phyloP scores from a whole-genome alignment of 31 red algal genomes.

The Odonthalia washingtoniensis region DNA sequence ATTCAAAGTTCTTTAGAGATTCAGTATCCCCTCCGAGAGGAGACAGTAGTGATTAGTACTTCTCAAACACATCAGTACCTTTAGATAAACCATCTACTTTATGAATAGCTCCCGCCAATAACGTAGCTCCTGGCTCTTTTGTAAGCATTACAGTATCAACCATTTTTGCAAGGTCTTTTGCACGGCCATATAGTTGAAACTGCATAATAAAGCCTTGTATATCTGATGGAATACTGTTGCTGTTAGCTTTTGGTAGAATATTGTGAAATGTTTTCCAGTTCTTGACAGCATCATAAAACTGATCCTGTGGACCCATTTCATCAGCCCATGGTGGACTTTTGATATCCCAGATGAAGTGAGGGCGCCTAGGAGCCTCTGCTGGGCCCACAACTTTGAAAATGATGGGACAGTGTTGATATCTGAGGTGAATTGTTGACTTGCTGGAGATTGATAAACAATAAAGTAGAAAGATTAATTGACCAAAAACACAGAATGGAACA shows the following conservation, averaged over 20 bases:
- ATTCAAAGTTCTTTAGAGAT: too few relatives aligned
- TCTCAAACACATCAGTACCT: neutral
- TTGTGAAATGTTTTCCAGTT: slow-evolving; percentile 19
- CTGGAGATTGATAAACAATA: too few relatives aligned
- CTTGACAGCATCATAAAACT: neutral
- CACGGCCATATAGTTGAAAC: slow-evolving; percentile 2
- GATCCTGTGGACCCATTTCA: neutral
- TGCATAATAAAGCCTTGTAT: slow-evolving; percentile 1
- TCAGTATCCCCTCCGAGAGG: slow-evolving; percentile 1
- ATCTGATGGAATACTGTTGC: slow-evolving; percentile 13
- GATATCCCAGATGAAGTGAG: slow-evolving; percentile 14
- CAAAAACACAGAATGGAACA: too few relatives aligned
- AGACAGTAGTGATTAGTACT: neutral
- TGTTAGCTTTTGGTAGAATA: slow-evolving; percentile 4
- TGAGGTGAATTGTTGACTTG: too few relatives aligned
- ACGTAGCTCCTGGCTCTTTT: slow-evolving; percentile 11
- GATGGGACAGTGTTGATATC: too few relatives aligned
- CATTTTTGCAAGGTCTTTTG: slow-evolving; percentile 16
- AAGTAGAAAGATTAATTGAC: too few relatives aligned
- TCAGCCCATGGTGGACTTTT: slow-evolving; percentile 17
- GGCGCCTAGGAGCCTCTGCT: too few relatives aligned
- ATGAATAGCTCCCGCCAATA: neutral
- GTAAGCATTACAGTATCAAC: neutral
- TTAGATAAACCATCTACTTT: neutral
- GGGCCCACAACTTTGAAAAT: too few relatives aligned